phyloP scores from a whole-genome alignment of 371 early-diverging fungal genomes.

The Syncephalastrum sp. region DNA sequence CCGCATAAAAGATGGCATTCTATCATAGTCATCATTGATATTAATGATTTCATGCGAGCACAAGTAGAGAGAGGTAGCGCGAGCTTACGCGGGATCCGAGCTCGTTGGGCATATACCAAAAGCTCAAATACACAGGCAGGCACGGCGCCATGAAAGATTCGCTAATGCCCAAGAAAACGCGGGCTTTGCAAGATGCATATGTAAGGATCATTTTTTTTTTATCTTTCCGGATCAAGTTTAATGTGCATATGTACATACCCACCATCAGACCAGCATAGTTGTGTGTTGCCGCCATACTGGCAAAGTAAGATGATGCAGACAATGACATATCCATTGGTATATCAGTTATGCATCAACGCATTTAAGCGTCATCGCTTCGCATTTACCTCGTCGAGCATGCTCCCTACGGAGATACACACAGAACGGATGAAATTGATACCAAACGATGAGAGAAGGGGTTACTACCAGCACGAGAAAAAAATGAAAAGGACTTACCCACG shows the following conservation, averaged over 20 bases:
- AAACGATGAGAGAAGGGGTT: too few relatives aligned
- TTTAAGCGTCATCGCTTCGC: not conserved
- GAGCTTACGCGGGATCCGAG: slow-evolving; percentile 7
- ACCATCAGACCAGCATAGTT: too few relatives aligned
- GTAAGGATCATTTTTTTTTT: not conserved
- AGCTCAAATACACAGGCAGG: slow-evolving; percentile 7
- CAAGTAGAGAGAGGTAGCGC: too few relatives aligned
- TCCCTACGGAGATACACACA: not conserved
- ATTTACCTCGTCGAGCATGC: slow-evolving; percentile 11
- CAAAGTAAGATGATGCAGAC: not conserved
- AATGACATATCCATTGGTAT: not conserved
- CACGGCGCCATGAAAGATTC: slow-evolving; percentile 15
- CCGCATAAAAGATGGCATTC: slow-evolving; percentile 15
- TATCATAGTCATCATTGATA: not conserved
- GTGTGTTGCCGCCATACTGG: too few relatives aligned
- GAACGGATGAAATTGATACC: too few relatives aligned
- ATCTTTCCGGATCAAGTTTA: too few relatives aligned
- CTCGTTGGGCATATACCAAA: slow-evolving; percentile 18
- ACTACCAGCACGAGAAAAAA: too few relatives aligned
- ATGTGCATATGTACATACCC: too few relatives aligned
- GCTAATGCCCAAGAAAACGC: slow-evolving; percentile 11
- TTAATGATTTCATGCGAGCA: not conserved
- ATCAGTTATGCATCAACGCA: not conserved
- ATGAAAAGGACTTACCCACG: too few relatives aligned
- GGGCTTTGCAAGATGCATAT: slow-evolving; percentile 3